phyloP scores from a whole-genome alignment of 2,329 filamentous ascomycete species.

The Diaporthe vexans region DNA sequence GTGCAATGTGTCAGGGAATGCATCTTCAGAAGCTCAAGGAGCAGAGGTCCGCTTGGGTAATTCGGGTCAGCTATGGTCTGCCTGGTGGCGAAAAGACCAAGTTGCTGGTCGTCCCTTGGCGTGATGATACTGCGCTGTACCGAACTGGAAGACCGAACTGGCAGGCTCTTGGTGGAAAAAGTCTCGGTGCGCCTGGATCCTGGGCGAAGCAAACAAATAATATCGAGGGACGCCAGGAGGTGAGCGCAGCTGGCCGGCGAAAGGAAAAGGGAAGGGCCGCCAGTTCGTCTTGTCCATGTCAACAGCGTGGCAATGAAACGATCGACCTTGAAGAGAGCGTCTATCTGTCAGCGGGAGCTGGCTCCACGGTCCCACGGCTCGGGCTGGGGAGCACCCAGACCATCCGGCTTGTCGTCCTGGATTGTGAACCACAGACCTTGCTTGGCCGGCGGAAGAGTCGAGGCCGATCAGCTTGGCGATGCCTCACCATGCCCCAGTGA shows the following conservation, averaged over 20 bases:
- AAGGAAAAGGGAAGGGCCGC: conserved; percentile 7
- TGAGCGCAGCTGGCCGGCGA: neutral
- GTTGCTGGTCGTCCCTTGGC: neutral
- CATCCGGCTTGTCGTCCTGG: conserved; percentile 22
- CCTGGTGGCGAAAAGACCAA: neutral
- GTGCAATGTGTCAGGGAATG: neutral
- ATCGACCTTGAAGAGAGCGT: neutral
- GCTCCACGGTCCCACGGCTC: neutral
- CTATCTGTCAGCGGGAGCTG: neutral
- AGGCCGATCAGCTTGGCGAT: conserved; percentile 34
- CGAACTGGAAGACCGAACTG: no score
- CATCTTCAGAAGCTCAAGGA: neutral
- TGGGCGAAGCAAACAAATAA: neutral
- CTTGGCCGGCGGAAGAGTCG: conserved; percentile 29
- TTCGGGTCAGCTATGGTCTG: neutral
- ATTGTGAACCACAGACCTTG: conserved; percentile 24
- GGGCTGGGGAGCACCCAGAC: conserved; percentile 24
- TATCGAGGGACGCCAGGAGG: neutral
- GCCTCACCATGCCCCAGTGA: conserved; percentile 16
- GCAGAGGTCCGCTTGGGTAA: neutral
- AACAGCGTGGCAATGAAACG: conserved; percentile 17
- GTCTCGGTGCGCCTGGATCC: no score
- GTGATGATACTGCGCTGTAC: no score
- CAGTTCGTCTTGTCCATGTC: conserved; percentile 15
- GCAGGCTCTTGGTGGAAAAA: neutral